These are phyloP conservation scores for Tricholoma sp. DNA, from an alignment of 768 basidiomycete species.

Conservation along the genomic window DNA sequence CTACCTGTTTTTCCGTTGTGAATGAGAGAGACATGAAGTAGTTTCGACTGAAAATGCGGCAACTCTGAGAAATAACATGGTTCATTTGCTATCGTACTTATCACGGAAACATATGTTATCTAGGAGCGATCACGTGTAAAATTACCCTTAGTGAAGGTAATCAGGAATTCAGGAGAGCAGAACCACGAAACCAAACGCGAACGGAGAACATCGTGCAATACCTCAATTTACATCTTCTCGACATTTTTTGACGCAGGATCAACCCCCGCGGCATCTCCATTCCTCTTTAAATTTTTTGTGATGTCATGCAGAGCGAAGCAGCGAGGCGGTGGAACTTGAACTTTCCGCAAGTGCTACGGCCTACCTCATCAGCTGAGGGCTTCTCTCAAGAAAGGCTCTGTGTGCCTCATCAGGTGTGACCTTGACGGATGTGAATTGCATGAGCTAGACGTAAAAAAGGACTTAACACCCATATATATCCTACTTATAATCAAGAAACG, in stretches of 20 bases:
- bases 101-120: neutral
- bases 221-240: neutral
- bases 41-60: conserved; percentile 13
- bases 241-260: neutral
- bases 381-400: neutral
- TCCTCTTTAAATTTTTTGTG: neutral
- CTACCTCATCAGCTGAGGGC: neutral
- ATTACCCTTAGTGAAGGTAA: too few relatives aligned
- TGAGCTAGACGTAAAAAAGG: neutral
- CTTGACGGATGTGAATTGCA: neutral
- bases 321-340: neutral
- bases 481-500: neutral
- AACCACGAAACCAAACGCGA: too few relatives aligned
- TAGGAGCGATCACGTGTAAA: neutral
- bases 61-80: conserved; percentile 5
- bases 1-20: conserved; percentile 71
- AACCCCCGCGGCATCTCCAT: neutral
- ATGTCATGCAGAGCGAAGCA: neutral
- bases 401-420: neutral
- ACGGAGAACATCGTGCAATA: neutral
- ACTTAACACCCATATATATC: too few relatives aligned
- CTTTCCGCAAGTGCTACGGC: too few relatives aligned
- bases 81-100: neutral
- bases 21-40: conserved; percentile 50
- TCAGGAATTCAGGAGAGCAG: too few relatives aligned